Conservation (phyloP, 2,329 filamentous ascomycete species). For the Lecanosticta acicola region DNA sequence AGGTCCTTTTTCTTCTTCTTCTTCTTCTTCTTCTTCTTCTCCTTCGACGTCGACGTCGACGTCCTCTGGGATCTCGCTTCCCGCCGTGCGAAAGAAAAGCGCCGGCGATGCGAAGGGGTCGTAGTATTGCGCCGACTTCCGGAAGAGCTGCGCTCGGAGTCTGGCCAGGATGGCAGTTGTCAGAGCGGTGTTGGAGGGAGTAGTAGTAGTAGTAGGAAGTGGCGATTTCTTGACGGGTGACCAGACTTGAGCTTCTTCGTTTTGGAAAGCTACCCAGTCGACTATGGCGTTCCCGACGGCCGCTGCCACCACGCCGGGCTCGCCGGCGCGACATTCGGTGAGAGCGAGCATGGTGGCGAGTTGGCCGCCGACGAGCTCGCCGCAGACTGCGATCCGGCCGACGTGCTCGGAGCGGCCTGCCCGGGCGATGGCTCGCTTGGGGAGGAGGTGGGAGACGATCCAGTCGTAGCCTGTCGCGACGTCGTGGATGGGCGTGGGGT, state of each 20-base stretch:
- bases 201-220: too few relatives aligned
- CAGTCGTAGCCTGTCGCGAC: constrained; percentile 45
- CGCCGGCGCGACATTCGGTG: constrained; percentile 44
- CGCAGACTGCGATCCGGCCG: constrained; percentile 40
- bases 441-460: constrained; percentile 37
- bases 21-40: constrained; percentile 1
- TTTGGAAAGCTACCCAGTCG: constrained; percentile 40
- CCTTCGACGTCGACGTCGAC: background rate
- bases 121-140: constrained; percentile 40
- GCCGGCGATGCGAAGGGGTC: constrained; percentile 48
- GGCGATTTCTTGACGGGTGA: background rate
- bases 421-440: constrained; percentile 24
- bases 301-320: constrained; percentile 40
- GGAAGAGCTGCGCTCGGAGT: constrained; percentile 38
- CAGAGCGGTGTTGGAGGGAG: too few relatives aligned
- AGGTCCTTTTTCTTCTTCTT: constrained; percentile 5
- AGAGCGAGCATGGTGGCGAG: constrained; percentile 46
- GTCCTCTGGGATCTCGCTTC: constrained; percentile 22
- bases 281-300: constrained; percentile 44
- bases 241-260: constrained; percentile 21
- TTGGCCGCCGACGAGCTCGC: constrained; percentile 45
- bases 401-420: constrained; percentile 25
- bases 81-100: constrained; percentile 47
- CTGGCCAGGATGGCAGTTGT: constrained; percentile 20
- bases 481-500: constrained; percentile 45